These are phyloP conservation scores for Backusella tuberculispora DNA, from an alignment of 192 early-diverging fungal genomes.

Conservation along the genomic window DNA sequence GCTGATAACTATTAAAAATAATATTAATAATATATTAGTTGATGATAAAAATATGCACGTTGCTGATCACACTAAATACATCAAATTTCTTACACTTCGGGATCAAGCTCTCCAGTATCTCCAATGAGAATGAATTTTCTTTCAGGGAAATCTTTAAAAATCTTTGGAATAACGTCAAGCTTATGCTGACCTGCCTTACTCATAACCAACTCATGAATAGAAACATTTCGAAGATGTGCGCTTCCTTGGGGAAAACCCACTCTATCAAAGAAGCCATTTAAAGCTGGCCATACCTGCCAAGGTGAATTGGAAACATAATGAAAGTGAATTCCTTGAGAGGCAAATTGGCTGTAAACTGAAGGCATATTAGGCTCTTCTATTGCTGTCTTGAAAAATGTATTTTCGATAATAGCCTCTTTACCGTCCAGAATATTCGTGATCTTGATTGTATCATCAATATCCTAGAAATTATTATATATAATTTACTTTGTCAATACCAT, in stretches of 20 bases:
- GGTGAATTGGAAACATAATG: conserved; percentile 94
- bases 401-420: conserved; percentile 65
- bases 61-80: conserved; percentile 7
- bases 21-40: no score
- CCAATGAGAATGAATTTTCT: conserved; percentile 90
- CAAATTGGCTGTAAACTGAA: conserved; percentile 64
- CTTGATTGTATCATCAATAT: conserved; percentile 97
- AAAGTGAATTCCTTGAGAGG: conserved; percentile 58
- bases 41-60: not conserved
- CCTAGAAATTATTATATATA: conserved; percentile 22
- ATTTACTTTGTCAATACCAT: not conserved
- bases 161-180: conserved; percentile 29
- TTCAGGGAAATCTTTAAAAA: conserved; percentile 69
- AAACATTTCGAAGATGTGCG: conserved; percentile 54
- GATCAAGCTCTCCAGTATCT: conserved; percentile 88
- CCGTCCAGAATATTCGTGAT: conserved; percentile 80
- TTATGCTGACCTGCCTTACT: conserved; percentile 37
- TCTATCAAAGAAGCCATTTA: conserved; percentile 70
- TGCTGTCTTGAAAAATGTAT: conserved; percentile 72
- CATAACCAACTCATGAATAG: conserved; percentile 24
- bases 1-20: conserved; percentile 25
- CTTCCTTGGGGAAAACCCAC: conserved; percentile 82
- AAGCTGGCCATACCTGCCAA: conserved; percentile 83
- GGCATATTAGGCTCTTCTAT: conserved; percentile 81
- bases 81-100: conserved; percentile 68